Evolutionary conservation across 139 green algal genomes (phyloP).

Genomic region (Micractinium sp.): DNA sequence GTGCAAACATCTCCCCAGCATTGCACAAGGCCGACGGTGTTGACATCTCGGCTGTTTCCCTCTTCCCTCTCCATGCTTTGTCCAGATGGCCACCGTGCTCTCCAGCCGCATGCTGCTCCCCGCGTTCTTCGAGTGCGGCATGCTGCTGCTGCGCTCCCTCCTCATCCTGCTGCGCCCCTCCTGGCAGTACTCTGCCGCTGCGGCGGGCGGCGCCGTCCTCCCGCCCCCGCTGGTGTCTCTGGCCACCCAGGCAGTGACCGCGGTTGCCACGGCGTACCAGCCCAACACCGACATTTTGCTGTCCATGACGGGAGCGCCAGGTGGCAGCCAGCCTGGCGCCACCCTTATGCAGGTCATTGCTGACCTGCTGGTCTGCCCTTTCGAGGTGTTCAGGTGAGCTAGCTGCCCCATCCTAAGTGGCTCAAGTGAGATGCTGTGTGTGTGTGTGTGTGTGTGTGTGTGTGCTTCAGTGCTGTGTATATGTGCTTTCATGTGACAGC

Average conservation of each 20-base stretch:
- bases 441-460: too few relatives aligned
- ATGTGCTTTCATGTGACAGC: background rate
- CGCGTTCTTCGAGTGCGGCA: slow-evolving; percentile 36
- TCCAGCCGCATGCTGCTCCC: slow-evolving; percentile 32
- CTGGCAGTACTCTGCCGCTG: slow-evolving; percentile 2
- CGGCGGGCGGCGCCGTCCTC: slow-evolving; percentile 10
- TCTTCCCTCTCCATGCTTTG: background rate
- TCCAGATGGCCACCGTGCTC: slow-evolving; percentile 13
- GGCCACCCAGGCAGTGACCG: background rate
- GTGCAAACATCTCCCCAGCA: too few relatives aligned
- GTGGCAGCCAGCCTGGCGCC: background rate
- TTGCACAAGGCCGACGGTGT: too few relatives aligned
- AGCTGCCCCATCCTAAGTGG: background rate
- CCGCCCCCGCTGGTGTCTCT: slow-evolving; percentile 3
- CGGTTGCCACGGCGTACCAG: slow-evolving; percentile 6
- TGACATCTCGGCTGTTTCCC: background rate
- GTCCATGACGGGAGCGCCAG: background rate
- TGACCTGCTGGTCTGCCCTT: slow-evolving; percentile 20
- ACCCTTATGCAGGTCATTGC: slow-evolving; percentile 21
- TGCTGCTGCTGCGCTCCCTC: slow-evolving; percentile 31
- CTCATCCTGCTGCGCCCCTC: slow-evolving; percentile 33
- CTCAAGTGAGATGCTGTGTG: too few relatives aligned
- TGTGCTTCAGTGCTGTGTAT: background rate
- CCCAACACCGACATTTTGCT: slow-evolving; percentile 13
- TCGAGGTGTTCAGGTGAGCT: slow-evolving; percentile 29